Evolutionary conservation across 768 basidiomycete genomes (phyloP).

Genomic region (Psilocybe azurescens): DNA sequence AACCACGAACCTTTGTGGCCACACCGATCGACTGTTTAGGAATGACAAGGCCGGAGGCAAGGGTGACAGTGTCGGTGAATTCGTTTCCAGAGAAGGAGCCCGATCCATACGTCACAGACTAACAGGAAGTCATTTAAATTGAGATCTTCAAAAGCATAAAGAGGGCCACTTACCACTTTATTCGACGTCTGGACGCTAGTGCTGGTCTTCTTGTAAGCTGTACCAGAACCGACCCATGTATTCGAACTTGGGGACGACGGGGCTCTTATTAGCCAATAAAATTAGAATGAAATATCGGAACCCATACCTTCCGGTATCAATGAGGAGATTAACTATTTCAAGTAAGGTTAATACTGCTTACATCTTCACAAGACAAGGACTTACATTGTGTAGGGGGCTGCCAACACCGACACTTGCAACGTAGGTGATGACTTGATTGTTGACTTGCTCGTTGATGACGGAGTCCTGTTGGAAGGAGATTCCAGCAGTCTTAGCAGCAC

Average conservation of each 20-base stretch:
- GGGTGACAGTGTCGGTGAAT: slow-evolving; percentile 57
- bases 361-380: slow-evolving; percentile 18
- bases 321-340: slow-evolving; percentile 53
- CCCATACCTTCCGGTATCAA: slow-evolving; percentile 62
- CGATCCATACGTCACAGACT: slow-evolving; percentile 65
- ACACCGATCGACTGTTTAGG: slow-evolving; percentile 68
- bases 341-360: not conserved
- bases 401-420: slow-evolving; percentile 56
- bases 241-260: slow-evolving; percentile 58
- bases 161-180: slow-evolving; percentile 46
- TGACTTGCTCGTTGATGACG: slow-evolving; percentile 47
- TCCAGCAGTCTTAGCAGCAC: slow-evolving; percentile 26
- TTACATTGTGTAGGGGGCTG: slow-evolving; percentile 57
- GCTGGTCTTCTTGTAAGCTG: slow-evolving; percentile 49
- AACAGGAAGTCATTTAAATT: not conserved
- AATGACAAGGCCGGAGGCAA: slow-evolving; percentile 55
- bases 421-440: slow-evolving; percentile 45
- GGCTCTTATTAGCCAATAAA: slow-evolving; percentile 1
- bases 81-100: slow-evolving; percentile 61
- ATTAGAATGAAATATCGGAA: not conserved
- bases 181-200: slow-evolving; percentile 52
- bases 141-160: not conserved
- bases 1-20: slow-evolving; percentile 39
- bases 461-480: slow-evolving; percentile 31
- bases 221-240: slow-evolving; percentile 68